Percentiles rank a stretch among this genome's conserved stretches.
Conservation (phyloP, 495 filamentous ascomycete species). For the Pyrenula massariospora region DNA sequence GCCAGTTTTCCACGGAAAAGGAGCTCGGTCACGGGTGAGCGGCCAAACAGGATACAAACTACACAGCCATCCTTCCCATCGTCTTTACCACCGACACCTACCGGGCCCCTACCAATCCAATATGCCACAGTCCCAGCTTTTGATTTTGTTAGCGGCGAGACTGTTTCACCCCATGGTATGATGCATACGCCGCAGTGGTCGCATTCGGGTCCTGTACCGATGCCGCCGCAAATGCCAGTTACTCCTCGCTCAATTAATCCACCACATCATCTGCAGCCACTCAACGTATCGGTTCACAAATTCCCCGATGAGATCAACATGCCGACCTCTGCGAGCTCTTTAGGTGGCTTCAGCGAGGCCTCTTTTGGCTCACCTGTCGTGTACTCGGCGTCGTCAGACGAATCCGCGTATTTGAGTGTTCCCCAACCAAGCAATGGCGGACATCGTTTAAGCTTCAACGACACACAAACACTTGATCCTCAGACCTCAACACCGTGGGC, state of each 20-base stretch:
- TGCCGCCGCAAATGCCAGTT: constrained; percentile 7
- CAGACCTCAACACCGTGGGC: not conserved
- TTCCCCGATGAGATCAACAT: constrained; percentile 21
- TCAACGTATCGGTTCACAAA: constrained; percentile 24
- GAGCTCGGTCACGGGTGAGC: not conserved
- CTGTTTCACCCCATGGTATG: not conserved
- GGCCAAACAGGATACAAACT: not conserved
- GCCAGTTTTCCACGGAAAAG: constrained; percentile 4
- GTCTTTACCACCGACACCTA: constrained; percentile 11
- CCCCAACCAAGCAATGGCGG: constrained; percentile 3
- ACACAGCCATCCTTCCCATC: constrained; percentile 19
- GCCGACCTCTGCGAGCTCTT: constrained; percentile 27
- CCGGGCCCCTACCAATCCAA: constrained; percentile 20
- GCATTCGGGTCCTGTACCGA: constrained; percentile 1
- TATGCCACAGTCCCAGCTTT: constrained; percentile 9
- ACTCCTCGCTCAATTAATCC: constrained; percentile 5
- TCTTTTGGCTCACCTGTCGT: constrained; percentile 25
- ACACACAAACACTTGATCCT: constrained; percentile 5
- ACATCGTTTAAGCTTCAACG: constrained; percentile 4
- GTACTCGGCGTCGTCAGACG: not conserved
- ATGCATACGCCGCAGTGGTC: not conserved
- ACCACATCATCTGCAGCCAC: constrained; percentile 16
- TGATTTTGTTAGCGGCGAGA: constrained; percentile 7
- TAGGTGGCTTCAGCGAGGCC: constrained; percentile 30
- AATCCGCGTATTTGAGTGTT: constrained; percentile 17